Base-by-base conservation (phyloP, 768 basidiomycete species). In the Leccinum obscurum region DNA sequence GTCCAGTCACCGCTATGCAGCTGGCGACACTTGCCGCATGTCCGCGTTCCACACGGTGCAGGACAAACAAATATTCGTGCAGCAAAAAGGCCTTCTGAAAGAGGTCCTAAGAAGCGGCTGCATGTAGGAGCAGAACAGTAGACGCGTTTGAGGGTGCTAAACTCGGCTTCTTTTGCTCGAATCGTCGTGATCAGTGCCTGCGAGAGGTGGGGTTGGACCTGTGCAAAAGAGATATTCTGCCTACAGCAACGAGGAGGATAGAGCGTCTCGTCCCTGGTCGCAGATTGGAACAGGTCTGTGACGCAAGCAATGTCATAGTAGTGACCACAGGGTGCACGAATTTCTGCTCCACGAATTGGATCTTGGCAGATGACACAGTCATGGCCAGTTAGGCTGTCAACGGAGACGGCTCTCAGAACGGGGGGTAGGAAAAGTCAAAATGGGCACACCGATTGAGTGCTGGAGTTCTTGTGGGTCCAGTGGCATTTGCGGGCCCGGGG, bases 241-340 rank as follows among this genome's bases (percentile, higher is more conserved):
- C 70, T 62, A 60, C 79, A 80, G 61, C 79, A 79, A 26, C 73
- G 72, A 32, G 79, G 78, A 4, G 78, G 79, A 62, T 70, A 78
- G 30, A 80, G 71, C 1, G 72, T 66, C 59, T 80, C 79, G 63
- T 80, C 79, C 20, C 58, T 62, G 5, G 67, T 72, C 1, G 78
- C 69, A 14, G 69, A 60, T 55, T 72, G 60, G 68, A 78, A 77
- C 52, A 80, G 70, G 37, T 72, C 64, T 3, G 68, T 66, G 30
- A 73, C 10, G 61, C 79, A 80, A n/a, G 1, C 64, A 11, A 62
- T 58, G 55, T 77, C 77, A 57, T 77, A 78, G 58, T 62, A 62
- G 60, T 80, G 75, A 26, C 71, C 69, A 54, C 78, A 79, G 1
- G 72, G 72, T 0, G 72, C 70, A 6, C 63, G 68, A 6, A 77